Evolutionary conservation across 441 rosid genomes (phyloP), one percentile per base, ranked within the genome.

Genomic region (Brassica balearica): DNA sequence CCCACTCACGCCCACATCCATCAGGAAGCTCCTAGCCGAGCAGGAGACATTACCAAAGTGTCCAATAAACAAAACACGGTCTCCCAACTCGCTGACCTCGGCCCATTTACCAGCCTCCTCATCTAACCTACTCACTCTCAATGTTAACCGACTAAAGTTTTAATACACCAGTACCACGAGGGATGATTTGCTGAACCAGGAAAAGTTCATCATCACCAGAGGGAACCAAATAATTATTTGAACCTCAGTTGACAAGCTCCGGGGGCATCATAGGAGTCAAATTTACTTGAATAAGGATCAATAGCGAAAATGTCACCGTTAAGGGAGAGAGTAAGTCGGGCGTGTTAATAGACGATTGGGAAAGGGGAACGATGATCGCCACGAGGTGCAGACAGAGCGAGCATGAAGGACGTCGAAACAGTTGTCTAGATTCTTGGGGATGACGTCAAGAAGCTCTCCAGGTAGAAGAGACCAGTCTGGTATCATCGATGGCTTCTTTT

Each of bases 1-100:
- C 69, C 69, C 27, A 3, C 25, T 65, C 25, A 65, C 14, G 9
- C 53, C 68, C 34, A 36, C 69, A 65, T 15, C 53, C 27, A 65
- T 65, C 6, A 5, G 68, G 68, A 14, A 64, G 12, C 22, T 64
- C 46, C 32, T 64, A 7, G 23, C 70, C 9, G 51, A 66, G 56
- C 70, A 66, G 0, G 1, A 41, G 4, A 38, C 55, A 6, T 38
- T 14, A n/a, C 43, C 68, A 3, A 8, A 6, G 23, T 15, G 12
- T 36, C 51, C 51, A 65, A 34, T 34, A 17, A 65, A 34, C 2
- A 65, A 65, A 1, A 65, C 51, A 65, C 68, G 68, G 25, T 6
- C 68, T 34, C 68, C 25, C 1, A 65, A 8, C 1, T 65, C 25
- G 0, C 4, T 65, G 2, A 65, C 25, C 68, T 0, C 25, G 0